These are phyloP conservation scores for Phialocephala subalpina DNA, from an alignment of 2,329 filamentous ascomycete genomes.

Conservation along the genomic window DNA sequence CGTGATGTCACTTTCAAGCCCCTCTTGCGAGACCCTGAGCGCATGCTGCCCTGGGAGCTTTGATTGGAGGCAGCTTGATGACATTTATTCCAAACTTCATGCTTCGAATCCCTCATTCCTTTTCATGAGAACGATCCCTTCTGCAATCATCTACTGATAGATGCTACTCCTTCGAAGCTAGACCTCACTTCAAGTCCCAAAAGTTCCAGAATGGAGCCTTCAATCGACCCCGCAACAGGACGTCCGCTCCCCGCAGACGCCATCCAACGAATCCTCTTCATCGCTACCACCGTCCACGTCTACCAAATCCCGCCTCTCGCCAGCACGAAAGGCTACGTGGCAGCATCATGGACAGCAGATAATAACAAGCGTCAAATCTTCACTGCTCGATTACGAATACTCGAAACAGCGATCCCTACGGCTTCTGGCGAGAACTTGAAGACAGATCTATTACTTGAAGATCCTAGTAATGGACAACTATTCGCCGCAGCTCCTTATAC, in stretches of 20 bases:
- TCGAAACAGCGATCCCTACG: conserved; percentile 72
- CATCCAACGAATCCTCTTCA: conserved; percentile 86
- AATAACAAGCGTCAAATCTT: conserved; percentile 79
- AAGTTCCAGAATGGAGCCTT: conserved; percentile 37
- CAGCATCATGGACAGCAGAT: conserved; percentile 78
- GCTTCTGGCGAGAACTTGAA: conserved; percentile 63
- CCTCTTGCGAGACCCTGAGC: neutral
- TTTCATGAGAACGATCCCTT: neutral
- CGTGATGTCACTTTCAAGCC: neutral
- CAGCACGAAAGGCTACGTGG: conserved; percentile 81
- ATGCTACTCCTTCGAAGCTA: neutral
- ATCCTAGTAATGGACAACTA: conserved; percentile 73
- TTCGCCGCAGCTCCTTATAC: conserved; percentile 88
- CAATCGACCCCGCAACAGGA: conserved; percentile 75
- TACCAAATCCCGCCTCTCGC: conserved; percentile 86
- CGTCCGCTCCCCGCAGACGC: conserved; percentile 73
- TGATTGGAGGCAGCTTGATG: conserved; percentile 1
- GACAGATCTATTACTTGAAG: conserved; percentile 81
- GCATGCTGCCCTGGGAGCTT: neutral
- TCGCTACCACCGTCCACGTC: conserved; percentile 78
- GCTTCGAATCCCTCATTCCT: neutral
- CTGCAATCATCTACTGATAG: neutral
- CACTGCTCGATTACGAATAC: conserved; percentile 79
- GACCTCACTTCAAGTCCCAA: neutral
- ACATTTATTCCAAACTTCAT: neutral